phyloP scores from a whole-genome alignment of 306 rosid species.

The Medicago lupulina region DNA sequence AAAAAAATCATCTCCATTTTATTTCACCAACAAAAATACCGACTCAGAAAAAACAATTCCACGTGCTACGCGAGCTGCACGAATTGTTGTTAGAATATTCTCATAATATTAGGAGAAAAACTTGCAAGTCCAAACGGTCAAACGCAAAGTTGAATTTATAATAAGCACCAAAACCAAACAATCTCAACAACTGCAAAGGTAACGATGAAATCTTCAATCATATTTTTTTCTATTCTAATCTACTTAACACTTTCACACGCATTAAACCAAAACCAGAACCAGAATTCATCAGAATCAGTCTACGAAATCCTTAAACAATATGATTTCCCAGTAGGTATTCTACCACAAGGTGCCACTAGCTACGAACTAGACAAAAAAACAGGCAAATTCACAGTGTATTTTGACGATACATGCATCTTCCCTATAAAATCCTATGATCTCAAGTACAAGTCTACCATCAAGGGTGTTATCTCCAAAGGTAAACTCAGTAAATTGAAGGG shows the following conservation, averaged over 20 bases:
- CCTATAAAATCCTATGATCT: slow-evolving; percentile 49
- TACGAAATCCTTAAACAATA: slow-evolving; percentile 60
- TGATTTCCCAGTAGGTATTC: slow-evolving; percentile 64
- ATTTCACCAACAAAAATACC: too few relatives aligned
- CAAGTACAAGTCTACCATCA: slow-evolving; percentile 52
- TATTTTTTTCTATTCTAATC: slow-evolving; percentile 6
- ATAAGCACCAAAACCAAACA: neutral
- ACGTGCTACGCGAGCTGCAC: slow-evolving; percentile 40
- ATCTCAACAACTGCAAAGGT: neutral
- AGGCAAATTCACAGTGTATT: slow-evolving; percentile 52
- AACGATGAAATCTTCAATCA: slow-evolving; percentile 18
- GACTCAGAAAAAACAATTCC: neutral
- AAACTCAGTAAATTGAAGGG: slow-evolving; percentile 55
- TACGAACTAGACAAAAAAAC: slow-evolving; percentile 54
- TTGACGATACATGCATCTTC: slow-evolving; percentile 52
- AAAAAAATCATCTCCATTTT: too few relatives aligned
- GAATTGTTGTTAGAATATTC: slow-evolving; percentile 23
- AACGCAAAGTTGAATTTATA: neutral
- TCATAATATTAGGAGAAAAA: too few relatives aligned
- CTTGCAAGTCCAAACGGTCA: slow-evolving; percentile 30
- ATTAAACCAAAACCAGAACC: neutral
- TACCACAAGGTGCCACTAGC: slow-evolving; percentile 62
- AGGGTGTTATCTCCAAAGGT: slow-evolving; percentile 58
- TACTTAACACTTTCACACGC: neutral
- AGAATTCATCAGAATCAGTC: slow-evolving; percentile 52